These are phyloP conservation scores for Aureobasidium sp. DNA, from an alignment of 2,329 filamentous ascomycete genomes.

Conservation along the genomic window DNA sequence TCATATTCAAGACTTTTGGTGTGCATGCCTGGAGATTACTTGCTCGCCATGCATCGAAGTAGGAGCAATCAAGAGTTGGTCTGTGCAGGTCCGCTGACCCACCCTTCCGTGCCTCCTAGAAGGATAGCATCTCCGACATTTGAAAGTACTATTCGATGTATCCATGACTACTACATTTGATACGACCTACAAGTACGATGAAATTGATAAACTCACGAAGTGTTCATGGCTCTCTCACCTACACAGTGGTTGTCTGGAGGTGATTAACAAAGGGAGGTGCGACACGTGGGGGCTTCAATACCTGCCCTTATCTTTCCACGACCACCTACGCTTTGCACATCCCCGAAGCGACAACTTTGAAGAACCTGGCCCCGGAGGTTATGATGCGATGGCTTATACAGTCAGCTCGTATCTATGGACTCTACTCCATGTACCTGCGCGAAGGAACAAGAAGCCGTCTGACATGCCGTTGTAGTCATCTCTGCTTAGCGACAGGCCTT, in stretches of 20 bases:
- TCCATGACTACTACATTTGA: background rate
- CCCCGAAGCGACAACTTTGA: background rate
- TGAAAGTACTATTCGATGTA: background rate
- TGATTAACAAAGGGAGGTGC: background rate
- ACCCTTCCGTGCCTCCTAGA: background rate
- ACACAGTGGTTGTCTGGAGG: no score
- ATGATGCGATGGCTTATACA: background rate
- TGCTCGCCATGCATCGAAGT: background rate
- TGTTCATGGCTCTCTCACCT: accelerated
- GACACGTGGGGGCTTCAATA: background rate
- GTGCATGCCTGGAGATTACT: background rate
- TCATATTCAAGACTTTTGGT: background rate
- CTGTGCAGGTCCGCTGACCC: background rate
- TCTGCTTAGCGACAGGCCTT: constrained; percentile 4
- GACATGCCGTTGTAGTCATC: background rate
- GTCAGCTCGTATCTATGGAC: background rate
- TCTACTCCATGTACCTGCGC: background rate
- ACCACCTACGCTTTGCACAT: background rate
- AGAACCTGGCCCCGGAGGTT: background rate
- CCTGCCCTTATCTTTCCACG: background rate
- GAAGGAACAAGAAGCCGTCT: background rate
- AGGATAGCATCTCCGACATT: background rate
- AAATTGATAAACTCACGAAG: background rate
- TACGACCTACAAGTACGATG: background rate
- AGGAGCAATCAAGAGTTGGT: background rate